Evolutionary conservation across 2,329 filamentous ascomycete species (phyloP).

Genomic region (Trichoderma asperellum): DNA sequence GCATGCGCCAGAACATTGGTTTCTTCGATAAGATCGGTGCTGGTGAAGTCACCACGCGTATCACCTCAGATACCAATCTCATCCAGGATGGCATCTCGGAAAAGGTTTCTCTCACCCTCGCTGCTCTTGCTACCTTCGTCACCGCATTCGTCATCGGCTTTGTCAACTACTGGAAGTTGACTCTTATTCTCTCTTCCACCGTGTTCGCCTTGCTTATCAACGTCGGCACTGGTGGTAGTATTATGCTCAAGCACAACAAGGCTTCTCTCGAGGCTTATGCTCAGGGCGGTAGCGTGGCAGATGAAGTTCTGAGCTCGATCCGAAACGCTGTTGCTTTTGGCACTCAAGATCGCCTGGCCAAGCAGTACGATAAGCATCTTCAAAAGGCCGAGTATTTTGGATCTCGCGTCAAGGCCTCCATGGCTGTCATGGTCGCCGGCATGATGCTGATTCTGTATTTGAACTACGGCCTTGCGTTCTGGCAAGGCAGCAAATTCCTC

Average conservation of each 20-base stretch:
- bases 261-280: constrained; percentile 78
- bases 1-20: constrained; percentile 85
- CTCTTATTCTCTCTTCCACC: constrained; percentile 81
- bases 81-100: constrained; percentile 94
- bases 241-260: constrained; percentile 83
- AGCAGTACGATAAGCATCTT: constrained; percentile 80
- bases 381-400: constrained; percentile 74
- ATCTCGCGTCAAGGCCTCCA: constrained; percentile 70
- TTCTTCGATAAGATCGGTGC: constrained; percentile 93
- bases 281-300: constrained; percentile 82
- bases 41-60: constrained; percentile 91
- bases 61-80: constrained; percentile 91
- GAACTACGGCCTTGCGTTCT: constrained; percentile 87
- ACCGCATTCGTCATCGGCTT: constrained; percentile 91
- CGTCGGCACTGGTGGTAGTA: constrained; percentile 73
- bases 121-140: constrained; percentile 79
- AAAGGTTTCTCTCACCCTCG: constrained; percentile 79
- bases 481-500: constrained; percentile 80
- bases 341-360: constrained; percentile 86
- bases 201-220: constrained; percentile 77
- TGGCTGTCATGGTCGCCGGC: constrained; percentile 78
- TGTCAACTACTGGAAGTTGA: constrained; percentile 89
- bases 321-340: constrained; percentile 92
- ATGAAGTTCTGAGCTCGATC: constrained; percentile 93
- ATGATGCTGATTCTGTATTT: constrained; percentile 86